Conservation (phyloP, 2,329 filamentous ascomycete genomes). For the Epichloe amarillans region DNA sequence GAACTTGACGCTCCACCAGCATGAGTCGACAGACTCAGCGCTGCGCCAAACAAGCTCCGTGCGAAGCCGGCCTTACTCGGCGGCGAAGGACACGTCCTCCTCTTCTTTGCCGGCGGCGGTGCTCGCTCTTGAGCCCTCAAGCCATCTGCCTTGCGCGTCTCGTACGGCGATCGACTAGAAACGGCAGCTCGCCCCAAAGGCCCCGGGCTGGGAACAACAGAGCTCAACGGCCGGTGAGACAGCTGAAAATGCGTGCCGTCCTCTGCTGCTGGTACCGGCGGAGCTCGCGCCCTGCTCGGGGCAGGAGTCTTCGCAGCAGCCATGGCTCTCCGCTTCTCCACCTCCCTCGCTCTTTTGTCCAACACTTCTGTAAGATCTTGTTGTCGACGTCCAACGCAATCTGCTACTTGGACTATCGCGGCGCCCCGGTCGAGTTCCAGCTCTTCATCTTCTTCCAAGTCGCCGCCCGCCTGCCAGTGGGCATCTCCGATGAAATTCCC, state of each 20-base stretch:
- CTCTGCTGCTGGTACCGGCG: conserved; percentile 8
- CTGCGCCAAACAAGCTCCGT: conserved; percentile 21
- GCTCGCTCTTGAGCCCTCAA: conserved; percentile 5
- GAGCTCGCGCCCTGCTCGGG: conserved; percentile 6
- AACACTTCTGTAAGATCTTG: conserved; percentile 69
- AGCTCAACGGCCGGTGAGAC: conserved; percentile 31
- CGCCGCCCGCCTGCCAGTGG: conserved; percentile 59
- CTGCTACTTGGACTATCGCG: conserved; percentile 67
- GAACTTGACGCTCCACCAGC: conserved; percentile 7
- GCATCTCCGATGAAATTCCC: conserved; percentile 74
- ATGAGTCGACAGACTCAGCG: conserved; percentile 17
- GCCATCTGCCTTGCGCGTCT: conserved; percentile 14
- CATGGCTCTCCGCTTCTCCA: conserved; percentile 32
- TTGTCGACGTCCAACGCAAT: conserved; percentile 56
- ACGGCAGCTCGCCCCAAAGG: conserved; percentile 21
- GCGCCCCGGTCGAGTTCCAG: conserved; percentile 62
- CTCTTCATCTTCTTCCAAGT: conserved; percentile 72
- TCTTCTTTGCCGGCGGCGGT: conserved; percentile 15
- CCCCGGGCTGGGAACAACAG: conserved; percentile 17
- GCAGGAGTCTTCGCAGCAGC: conserved; percentile 24
- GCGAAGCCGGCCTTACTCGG: conserved; percentile 22
- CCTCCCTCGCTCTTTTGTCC: conserved; percentile 52
- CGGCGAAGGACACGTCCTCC: conserved; percentile 16
- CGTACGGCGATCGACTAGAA: conserved; percentile 21
- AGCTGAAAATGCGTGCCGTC: conserved; percentile 21